phyloP scores from a whole-genome alignment of 2,329 filamentous ascomycete species.

The Clarireedia monteithiana region DNA sequence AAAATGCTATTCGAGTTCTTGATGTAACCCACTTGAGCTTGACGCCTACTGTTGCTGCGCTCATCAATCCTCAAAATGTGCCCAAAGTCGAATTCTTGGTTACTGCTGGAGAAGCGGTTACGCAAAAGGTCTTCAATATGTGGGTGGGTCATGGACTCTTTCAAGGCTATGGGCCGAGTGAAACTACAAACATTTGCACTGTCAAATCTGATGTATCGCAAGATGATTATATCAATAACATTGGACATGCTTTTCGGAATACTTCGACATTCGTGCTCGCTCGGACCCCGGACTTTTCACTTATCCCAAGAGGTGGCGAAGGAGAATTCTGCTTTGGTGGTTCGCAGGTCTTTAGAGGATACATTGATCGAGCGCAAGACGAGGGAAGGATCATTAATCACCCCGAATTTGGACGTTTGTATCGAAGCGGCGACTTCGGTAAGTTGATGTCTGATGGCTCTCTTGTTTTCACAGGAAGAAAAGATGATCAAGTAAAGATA shows the following conservation, averaged over 20 bases:
- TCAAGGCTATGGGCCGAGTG: conserved; percentile 78
- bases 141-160: conserved; percentile 65
- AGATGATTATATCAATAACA: conserved; percentile 59
- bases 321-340: conserved; percentile 87
- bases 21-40: conserved; percentile 72
- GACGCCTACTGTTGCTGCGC: conserved; percentile 74
- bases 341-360: conserved; percentile 70
- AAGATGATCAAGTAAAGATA: conserved; percentile 76
- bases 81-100: conserved; percentile 69
- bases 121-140: conserved; percentile 56
- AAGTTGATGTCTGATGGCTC: conserved; percentile 71
- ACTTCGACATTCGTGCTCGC: conserved; percentile 48
- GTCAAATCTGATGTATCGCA: conserved; percentile 52
- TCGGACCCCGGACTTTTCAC: conserved; percentile 37
- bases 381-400: conserved; percentile 62
- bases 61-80: conserved; percentile 61
- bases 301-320: conserved; percentile 61
- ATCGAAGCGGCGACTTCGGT: conserved; percentile 76
- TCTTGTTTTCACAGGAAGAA: conserved; percentile 62
- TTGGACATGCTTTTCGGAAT: conserved; percentile 68
- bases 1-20: conserved; percentile 55
- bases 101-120: conserved; percentile 75
- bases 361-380: conserved; percentile 60
- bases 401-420: conserved; percentile 61
- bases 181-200: conserved; percentile 83